phyloP scores from a whole-genome alignment of 495 filamentous ascomycete species.

The Podospora appendiculata region DNA sequence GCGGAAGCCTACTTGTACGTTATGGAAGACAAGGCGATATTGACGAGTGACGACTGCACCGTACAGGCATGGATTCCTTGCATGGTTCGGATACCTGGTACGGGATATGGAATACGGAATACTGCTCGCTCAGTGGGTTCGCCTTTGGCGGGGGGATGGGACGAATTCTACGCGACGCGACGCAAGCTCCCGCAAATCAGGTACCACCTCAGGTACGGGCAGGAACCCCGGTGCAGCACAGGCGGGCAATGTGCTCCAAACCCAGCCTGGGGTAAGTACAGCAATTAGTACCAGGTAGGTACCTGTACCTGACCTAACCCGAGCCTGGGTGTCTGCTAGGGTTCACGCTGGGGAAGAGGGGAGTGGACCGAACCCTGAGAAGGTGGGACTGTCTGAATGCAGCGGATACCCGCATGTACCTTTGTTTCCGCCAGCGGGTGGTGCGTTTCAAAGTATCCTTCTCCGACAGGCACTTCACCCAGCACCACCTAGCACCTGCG shows the following conservation, averaged over 20 bases:
- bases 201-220: too few species aligned
- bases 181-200: neutral
- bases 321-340: too few species aligned
- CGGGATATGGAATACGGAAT: too few species aligned
- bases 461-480: neutral
- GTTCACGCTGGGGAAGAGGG: too few species aligned
- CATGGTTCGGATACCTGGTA: neutral
- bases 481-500: neutral
- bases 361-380: too few species aligned
- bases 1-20: too few species aligned
- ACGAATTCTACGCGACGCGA: conserved; percentile 12
- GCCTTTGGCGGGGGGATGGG: neutral
- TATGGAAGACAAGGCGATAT: neutral
- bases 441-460: neutral
- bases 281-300: too few species aligned
- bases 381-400: neutral
- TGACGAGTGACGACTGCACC: neutral
- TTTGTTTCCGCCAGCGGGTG: neutral
- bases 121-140: neutral
- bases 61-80: neutral
- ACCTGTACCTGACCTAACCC: too few species aligned
- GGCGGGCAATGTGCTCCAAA: too few species aligned
- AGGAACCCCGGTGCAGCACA: too few species aligned
- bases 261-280: too few species aligned
- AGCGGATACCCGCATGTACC: conserved; percentile 4